A percentile compares a stretch with the other conserved stretches of the same genome.
These are phyloP conservation scores for Nakazawaea sp. DNA, from an alignment of 805 yeast genomes.

Conservation along the genomic window DNA sequence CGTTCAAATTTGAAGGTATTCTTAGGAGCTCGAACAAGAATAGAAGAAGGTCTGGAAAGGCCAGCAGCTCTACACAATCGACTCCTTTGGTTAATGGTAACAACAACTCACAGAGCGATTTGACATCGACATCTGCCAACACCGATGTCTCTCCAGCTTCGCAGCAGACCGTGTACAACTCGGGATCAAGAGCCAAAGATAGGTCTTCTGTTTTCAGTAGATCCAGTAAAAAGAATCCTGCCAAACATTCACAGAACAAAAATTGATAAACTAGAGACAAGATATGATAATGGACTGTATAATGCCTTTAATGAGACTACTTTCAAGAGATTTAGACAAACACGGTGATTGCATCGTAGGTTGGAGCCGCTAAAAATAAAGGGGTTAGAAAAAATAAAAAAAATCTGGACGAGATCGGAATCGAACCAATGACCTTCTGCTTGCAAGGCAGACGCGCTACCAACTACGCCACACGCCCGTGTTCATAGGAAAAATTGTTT, in stretches of 20 bases:
- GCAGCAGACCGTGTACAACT: too few relatives aligned
- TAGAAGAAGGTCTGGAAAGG: constrained; percentile 22
- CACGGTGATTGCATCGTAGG: too few relatives aligned
- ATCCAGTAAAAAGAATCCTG: constrained; percentile 9
- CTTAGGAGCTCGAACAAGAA: constrained; percentile 28
- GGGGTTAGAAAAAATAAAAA: too few relatives aligned
- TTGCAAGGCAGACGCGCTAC: constrained; percentile 79
- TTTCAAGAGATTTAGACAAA: too few relatives aligned
- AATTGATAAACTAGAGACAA: too few relatives aligned
- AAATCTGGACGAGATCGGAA: constrained; percentile 63
- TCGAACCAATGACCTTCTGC: constrained; percentile 77
- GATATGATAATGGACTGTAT: too few relatives aligned
- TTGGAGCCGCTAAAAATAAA: too few relatives aligned
- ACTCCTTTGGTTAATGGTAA: too few relatives aligned
- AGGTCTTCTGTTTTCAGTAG: constrained; percentile 18
- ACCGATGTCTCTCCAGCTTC: neutral
- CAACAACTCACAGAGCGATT: too few relatives aligned
- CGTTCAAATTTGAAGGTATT: constrained; percentile 38
- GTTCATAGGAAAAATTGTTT: neutral
- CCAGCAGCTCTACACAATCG: too few relatives aligned
- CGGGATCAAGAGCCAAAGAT: constrained; percentile 14
- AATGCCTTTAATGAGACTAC: too few relatives aligned
- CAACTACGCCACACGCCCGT: constrained; percentile 78
- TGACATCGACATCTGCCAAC: too few relatives aligned
- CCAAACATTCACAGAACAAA: constrained; percentile 5